Base-by-base conservation (phyloP, 306 rosid genomes). In the Pyrus betulifolia region DNA sequence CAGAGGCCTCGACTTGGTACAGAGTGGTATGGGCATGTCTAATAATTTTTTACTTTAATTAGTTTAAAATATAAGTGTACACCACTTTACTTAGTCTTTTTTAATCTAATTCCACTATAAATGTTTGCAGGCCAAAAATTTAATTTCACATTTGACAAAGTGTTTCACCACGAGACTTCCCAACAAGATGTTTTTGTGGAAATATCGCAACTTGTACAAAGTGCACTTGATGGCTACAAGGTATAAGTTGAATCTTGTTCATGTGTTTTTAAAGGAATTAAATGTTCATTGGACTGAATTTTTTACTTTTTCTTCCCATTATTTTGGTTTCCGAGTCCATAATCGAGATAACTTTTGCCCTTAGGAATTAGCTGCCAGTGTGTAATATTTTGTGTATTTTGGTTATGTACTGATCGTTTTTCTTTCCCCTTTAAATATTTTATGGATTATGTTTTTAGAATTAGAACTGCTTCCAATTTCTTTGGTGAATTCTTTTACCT, bases 211-310 rank as follows among this genome's bases (percentile, higher is more conserved):
- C 82, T 96, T 65, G 97, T 96, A 17, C 99, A 92, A 76, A 96
- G 97, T 86, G 99, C 99, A 5, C 99, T 96, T 58, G 99, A 96
- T 74, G 99, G 99, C 33, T 96, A 92, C 59, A 96, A 92, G 99
- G 99, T 95, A 74, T n/a, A 7, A 64, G 10, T 21, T 77, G 11
- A 27, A 4, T 22, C 74, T 42, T 51, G 11, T 64, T n/a, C 40
- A 5, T 31, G 22, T 31, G n/a, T 12, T 64, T 63, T 30, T 64
- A 64, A 64, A 18, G 13, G 15, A 31, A 31, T 31, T 31, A 31
- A 13, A 17, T 27, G 22, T 17, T 11, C 12, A 18, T 7, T 27
- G 3, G 66, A 15, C 9, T 30, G 14, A 4, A 25, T 9, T 60
- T 60, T 60, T 60, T 60, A 0, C 33, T 60, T 12, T 5, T 12